These are phyloP conservation scores for Lactarius hengduanensis DNA, from an alignment of 768 basidiomycete species.

Conservation along the genomic window DNA sequence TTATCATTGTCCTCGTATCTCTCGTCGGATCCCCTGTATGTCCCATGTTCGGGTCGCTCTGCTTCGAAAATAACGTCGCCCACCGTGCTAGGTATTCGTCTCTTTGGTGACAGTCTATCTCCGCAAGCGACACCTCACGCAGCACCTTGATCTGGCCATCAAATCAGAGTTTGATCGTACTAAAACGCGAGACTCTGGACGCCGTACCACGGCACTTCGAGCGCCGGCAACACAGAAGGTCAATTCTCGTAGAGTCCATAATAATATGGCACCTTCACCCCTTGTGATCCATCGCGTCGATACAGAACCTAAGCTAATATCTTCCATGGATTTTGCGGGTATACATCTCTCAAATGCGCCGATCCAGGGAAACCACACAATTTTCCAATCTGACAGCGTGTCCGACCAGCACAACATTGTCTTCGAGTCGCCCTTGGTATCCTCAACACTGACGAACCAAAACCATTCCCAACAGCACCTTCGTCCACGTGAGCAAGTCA, in stretches of 20 bases:
- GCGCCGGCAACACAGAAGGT: neutral
- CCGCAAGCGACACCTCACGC: slow-evolving; percentile 33
- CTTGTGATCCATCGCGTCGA: slow-evolving; percentile 4
- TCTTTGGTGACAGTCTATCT: slow-evolving; percentile 43
- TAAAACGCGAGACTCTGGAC: neutral
- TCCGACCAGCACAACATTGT: neutral
- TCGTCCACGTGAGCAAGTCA: neutral
- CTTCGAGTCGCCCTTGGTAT: neutral
- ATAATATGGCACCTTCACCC: neutral
- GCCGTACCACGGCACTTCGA: neutral
- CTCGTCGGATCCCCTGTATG: slow-evolving; percentile 33
- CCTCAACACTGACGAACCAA: neutral
- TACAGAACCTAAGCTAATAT: neutral
- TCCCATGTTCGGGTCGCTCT: neutral
- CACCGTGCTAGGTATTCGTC: slow-evolving; percentile 32
- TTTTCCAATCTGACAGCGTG: no score
- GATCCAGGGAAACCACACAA: neutral
- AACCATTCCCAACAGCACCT: neutral
- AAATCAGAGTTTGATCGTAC: slow-evolving; percentile 31
- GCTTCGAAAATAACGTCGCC: neutral
- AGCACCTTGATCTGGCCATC: slow-evolving; percentile 2
- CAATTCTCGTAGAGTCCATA: neutral
- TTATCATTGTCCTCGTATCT: slow-evolving; percentile 31
- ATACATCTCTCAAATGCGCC: no score
- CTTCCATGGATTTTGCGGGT: no score